Conservation (phyloP, 768 basidiomycete genomes). For the Leccinellum albellum region DNA sequence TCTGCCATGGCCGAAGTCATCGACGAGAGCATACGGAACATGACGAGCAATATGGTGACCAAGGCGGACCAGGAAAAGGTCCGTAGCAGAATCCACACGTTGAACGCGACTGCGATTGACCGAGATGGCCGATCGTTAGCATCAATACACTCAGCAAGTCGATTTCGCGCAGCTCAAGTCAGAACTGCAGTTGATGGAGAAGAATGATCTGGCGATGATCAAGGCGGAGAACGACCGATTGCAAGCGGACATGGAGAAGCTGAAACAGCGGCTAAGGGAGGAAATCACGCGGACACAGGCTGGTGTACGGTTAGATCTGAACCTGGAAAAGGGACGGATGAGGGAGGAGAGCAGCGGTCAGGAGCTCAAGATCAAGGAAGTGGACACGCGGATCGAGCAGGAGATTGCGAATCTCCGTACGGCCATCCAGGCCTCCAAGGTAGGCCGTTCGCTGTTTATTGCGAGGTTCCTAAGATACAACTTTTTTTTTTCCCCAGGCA, state of each 20-base stretch:
- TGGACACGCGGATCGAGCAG: conserved; percentile 94
- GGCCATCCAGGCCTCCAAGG: conserved; percentile 82
- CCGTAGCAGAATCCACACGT: conserved; percentile 11
- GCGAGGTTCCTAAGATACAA: conserved; percentile 1
- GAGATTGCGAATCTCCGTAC: conserved; percentile 88
- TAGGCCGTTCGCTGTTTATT: conserved; percentile 21
- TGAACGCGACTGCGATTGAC: conserved; percentile 3
- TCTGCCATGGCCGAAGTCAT: conserved; percentile 94
- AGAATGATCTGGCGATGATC: conserved; percentile 93
- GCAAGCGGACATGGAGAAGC: conserved; percentile 84
- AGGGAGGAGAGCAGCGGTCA: conserved; percentile 89
- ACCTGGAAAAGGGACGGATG: conserved; percentile 94
- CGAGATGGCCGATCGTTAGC: conserved; percentile 38
- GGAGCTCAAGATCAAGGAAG: conserved; percentile 95
- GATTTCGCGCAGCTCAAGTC: conserved; percentile 97
- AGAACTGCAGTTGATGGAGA: conserved; percentile 92
- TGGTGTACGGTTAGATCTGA: conserved; percentile 90
- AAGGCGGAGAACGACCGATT: conserved; percentile 97
- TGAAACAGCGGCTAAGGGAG: conserved; percentile 89
- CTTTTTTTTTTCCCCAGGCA: conserved; percentile 41
- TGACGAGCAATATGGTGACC: conserved; percentile 95
- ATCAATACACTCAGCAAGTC: conserved; percentile 92
- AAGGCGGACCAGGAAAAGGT: conserved; percentile 97
- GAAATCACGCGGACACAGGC: conserved; percentile 91
- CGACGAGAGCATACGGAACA: conserved; percentile 92